Evolutionary conservation across 2,329 filamentous ascomycete genomes (phyloP), one percentile per base, ranked within the genome.

Genomic region (Neoascochyta sp.): DNA sequence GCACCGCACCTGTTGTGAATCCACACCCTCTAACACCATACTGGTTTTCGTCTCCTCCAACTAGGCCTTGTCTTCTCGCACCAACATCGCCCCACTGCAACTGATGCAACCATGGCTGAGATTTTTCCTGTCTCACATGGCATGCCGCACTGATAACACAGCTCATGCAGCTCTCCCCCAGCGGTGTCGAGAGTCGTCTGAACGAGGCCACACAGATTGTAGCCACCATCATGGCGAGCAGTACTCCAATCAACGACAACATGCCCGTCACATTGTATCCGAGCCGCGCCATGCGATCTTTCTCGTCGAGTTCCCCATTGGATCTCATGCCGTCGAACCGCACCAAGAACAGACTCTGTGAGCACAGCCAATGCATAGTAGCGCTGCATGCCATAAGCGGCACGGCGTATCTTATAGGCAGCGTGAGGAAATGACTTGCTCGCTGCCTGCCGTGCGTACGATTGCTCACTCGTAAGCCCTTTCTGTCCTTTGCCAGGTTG

Each of bases 111-210:
- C 39, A 43, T 5, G 39, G 36, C 29, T 43, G 26, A 23, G 29
- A 10, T 24, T 45, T 39, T 9, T 33, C 15, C 9, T 32, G 23
- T 16, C 30, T 21, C 3, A 34, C 4, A 39, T 56, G 52, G 20
- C 49, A 53, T 1, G 49, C 49, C 1, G 50, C 49, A 24, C 39
- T 43, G 17, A 54, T 54, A 4, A 47, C 44, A 4, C 41, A 36
- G 26, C 50, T 89, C 19, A 80, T 83, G 64, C 69, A 88, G 41
- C 84, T 81, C 22, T 84, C 88, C 39, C 73, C 88, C n/a, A 84
- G 81, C 6, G 22, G 36, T 8, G 71, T 88, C 9, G 83, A 82
- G 2, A 82, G 83, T 3, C 82, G 82, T 0, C 87, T 86, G 63
- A 84, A 84, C 17, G 70, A 69, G 56, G 80, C 41, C 16, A 52